Evolutionary conservation across 805 yeast species (phyloP), one percentile per base, ranked within the genome.

Genomic region (Spathaspora passalidarum): DNA sequence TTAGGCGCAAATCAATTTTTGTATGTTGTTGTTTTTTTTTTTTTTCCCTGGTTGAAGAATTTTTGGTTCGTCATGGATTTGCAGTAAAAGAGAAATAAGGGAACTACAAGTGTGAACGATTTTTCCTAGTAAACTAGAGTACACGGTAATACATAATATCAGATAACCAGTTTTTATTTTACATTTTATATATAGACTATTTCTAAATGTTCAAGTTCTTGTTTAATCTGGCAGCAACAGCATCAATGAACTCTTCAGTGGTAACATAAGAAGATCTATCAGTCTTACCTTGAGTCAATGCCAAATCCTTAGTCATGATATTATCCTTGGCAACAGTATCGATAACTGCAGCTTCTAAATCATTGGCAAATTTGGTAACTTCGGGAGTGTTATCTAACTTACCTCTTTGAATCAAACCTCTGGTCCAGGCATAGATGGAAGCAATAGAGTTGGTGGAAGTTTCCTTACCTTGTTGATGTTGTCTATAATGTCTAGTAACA

Each of bases 361-460:
- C 65, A 56, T 86, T 76, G 52, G 88, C 98, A 64, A 92, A 92
- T 56, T 80, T 69, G 47, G 81, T 79, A 38, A 92, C 96, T 22
- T 84, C 94, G 14, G 95, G 94, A 37, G 96, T 90, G 44, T 70
- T 69, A 67, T 92, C 98, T 49, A 92, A 75, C 61, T 78, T 83
- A 57, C 97, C 98, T 73, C 98, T 86, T 73, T 91, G 96, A 53
- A 82, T 81, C 42, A 92, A 69, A 62, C 98, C 98, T 61, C 96
- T 84, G 32, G 96, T 78, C 98, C 98, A 92, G 23, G 98, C 98
- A 62, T 86, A 92, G 56, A 92, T 92, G 11, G 97, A 90, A 3
- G 98, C 98, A 68, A 92, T 92, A 14, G 97, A 91, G 73, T 92
- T 92, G 48, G 98, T 92, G 5, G 97, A 88, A 16, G 98, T 92